Percentiles rank a stretch among this genome's conserved stretches.
Evolutionary conservation across 768 basidiomycete genomes (phyloP).

Genomic region (Cyclocybe cylindracea): DNA sequence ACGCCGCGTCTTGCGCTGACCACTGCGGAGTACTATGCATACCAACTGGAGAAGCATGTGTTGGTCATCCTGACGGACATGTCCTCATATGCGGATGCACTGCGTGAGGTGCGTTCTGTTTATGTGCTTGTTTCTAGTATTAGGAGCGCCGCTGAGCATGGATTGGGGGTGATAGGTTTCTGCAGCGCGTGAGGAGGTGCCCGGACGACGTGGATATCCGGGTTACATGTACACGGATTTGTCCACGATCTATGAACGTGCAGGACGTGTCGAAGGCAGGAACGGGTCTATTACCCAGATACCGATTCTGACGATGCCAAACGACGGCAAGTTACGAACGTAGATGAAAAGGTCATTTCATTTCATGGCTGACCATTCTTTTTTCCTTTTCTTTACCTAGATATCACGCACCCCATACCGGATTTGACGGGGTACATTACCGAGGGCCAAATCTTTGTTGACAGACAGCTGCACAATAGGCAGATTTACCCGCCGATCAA

Average conservation of each 20-base stretch:
- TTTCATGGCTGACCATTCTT: constrained; percentile 5
- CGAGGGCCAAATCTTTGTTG: constrained; percentile 98
- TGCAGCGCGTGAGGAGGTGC: constrained; percentile 98
- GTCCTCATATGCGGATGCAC: constrained; percentile 96
- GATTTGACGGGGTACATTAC: constrained; percentile 99
- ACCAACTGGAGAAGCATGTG: constrained; percentile 99
- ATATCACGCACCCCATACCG: constrained; percentile 99
- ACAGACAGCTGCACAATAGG: constrained; percentile 94
- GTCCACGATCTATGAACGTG: constrained; percentile 99
- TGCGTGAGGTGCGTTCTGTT: constrained; percentile 74
- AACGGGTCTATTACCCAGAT: constrained; percentile 99
- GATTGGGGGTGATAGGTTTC: constrained; percentile 65
- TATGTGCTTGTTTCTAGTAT: constrained; percentile 12
- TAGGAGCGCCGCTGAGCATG: constrained; percentile 15
- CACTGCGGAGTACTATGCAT: constrained; percentile 99
- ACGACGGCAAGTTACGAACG: constrained; percentile 73
- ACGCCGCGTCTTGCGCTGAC: constrained; percentile 97
- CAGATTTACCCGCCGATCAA: constrained; percentile 99
- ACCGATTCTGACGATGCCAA: constrained; percentile 99
- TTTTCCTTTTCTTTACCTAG: constrained; percentile 41
- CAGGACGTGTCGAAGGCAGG: constrained; percentile 94
- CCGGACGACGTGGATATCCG: constrained; percentile 98
- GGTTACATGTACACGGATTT: constrained; percentile 99
- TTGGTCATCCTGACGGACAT: constrained; percentile 99
- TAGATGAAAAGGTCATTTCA: constrained; percentile 12